Percentiles rank a stretch among this genome's conserved stretches.
phyloP scores from a whole-genome alignment of 805 yeast genomes.

The Jamesozyma rosinii region DNA sequence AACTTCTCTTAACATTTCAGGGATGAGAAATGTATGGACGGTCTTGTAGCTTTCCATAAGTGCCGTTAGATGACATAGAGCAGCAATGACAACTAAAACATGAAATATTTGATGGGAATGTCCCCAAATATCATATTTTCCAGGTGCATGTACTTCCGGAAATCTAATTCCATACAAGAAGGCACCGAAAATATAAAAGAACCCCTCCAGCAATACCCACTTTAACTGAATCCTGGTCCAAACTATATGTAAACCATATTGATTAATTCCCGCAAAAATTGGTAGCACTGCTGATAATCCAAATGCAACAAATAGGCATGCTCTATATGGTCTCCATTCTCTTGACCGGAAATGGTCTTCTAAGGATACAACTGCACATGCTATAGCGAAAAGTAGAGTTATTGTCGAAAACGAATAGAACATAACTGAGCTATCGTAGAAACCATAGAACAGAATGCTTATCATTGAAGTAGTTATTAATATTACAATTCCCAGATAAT shows the following conservation, averaged over 20 bases:
- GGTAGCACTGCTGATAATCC: constrained; percentile 76
- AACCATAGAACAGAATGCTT: constrained; percentile 40
- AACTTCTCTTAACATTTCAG: background rate
- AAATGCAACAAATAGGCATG: constrained; percentile 67
- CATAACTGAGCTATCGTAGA: constrained; percentile 36
- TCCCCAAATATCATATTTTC: constrained; percentile 59
- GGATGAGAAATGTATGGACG: constrained; percentile 31
- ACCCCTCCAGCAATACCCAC: constrained; percentile 64
- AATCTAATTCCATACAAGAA: constrained; percentile 63
- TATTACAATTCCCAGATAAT: constrained; percentile 65
- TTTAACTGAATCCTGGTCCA: constrained; percentile 43
- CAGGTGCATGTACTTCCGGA: constrained; percentile 65
- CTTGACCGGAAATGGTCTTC: constrained; percentile 58
- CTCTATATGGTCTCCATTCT: constrained; percentile 67
- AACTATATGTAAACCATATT: constrained; percentile 44
- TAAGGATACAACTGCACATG: constrained; percentile 57
- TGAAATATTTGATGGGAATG: constrained; percentile 84
- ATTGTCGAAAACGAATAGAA: constrained; percentile 35
- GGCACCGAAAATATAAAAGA: constrained; percentile 73
- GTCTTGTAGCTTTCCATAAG: constrained; percentile 46
- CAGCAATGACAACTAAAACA: constrained; percentile 65
- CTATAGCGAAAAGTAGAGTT: constrained; percentile 46
- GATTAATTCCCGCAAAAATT: constrained; percentile 41
- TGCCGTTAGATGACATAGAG: constrained; percentile 62
- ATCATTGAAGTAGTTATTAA: constrained; percentile 56